These are phyloP conservation scores for Euphrasia arctica DNA, from an alignment of 305 asterid genomes.

Conservation along the genomic window DNA sequence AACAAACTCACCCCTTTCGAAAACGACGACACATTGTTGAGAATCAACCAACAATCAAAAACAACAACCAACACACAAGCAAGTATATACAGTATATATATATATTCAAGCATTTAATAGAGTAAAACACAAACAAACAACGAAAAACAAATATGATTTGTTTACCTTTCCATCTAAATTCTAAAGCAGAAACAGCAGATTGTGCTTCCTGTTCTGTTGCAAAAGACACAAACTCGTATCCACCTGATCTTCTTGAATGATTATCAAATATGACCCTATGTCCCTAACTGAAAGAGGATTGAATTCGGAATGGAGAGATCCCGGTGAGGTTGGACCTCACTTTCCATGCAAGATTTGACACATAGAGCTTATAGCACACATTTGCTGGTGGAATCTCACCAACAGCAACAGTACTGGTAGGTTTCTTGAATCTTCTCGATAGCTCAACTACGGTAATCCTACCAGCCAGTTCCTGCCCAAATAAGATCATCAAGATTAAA, in stretches of 20 bases:
- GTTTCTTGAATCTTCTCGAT: conserved; percentile 72
- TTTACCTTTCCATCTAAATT: conserved; percentile 66
- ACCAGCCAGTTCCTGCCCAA: conserved; percentile 63
- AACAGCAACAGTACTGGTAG: conserved; percentile 35
- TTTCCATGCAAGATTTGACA: conserved; percentile 90
- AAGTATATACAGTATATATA: too few species aligned
- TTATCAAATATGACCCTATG: conserved; percentile 67
- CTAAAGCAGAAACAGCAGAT: conserved; percentile 49
- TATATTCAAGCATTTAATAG: too few species aligned
- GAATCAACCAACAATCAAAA: too few species aligned
- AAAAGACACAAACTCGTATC: conserved; percentile 84
- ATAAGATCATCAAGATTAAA: neutral
- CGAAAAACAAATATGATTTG: neutral
- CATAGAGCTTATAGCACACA: conserved; percentile 57
- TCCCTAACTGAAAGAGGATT: conserved; percentile 74
- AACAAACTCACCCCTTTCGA: too few species aligned
- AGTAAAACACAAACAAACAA: too few species aligned
- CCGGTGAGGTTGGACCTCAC: conserved; percentile 72
- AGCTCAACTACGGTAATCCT: conserved; percentile 68
- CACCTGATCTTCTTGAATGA: conserved; percentile 76
- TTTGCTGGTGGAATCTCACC: conserved; percentile 35
- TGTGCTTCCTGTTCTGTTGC: conserved; percentile 81
- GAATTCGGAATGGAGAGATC: conserved; percentile 49
- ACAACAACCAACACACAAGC: too few species aligned
- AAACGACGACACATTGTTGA: too few species aligned